Base-by-base conservation (phyloP, 495 filamentous ascomycete species). In the Neohortaea acidophila region DNA sequence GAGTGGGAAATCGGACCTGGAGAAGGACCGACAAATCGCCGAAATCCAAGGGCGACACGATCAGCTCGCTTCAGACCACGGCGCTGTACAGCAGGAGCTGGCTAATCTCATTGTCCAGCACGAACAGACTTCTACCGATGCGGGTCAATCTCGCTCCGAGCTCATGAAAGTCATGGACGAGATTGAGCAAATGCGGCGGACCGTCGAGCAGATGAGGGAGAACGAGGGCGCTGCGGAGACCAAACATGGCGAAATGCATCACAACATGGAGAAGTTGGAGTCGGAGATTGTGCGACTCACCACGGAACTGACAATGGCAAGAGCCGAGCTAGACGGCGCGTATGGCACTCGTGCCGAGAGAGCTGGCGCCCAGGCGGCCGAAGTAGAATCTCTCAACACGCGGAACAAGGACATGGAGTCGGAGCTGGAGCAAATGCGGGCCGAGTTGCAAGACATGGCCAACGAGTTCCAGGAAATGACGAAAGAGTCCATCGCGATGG, bases 311-410 rank as follows among this genome's bases (percentile, higher is more conserved):
- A 86, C 86, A 32, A 73, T 97, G 59, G 81, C 81, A 39, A 83
- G 81, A 56, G 89, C 89, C 4, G 89, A 97, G 62, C 77, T 96
- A 23, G 89, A 97, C 52, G 82, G 83, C 37, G 87, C 89, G 14
- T 92, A 94, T 53, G 89, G 59, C 24, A 51, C 47, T n/a, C 56
- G 59, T 10, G 52, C 56, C 11, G 44, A 63, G 37, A 58, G 59
- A 17, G 59, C 39, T 39, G 34, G 37, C 45, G 42, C 41, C 44
- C 53, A 45, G 43, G 49, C 53, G 15, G 44, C 44, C 33, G 48
- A 51, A 15, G 37, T 45, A 27, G 42, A 24, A 12, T 19, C 24
- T 8, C 36, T 83, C 17, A 68, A 70, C 42, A 70, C 69, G 36
- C 62, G 86, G 37, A 75, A 72, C 38, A 60, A 58, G 4, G 64